Evolutionary conservation across 108 stramenopile species (phyloP), one percentile per base, ranked within the genome.

Genomic region (Fistulifera pelliculosa): DNA sequence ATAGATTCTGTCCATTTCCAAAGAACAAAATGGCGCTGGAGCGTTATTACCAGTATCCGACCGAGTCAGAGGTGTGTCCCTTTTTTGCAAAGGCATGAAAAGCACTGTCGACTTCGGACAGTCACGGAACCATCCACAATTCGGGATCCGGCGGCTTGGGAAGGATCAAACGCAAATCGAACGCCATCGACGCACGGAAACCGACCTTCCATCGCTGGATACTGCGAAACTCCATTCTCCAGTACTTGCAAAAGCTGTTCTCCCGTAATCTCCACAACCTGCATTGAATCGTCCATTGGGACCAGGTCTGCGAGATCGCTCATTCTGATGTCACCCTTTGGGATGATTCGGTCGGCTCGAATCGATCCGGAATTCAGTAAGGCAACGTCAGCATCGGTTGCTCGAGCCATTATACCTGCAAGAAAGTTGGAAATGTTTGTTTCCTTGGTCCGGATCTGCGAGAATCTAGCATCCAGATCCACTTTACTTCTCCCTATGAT

Each of bases 191-290:
- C 61, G 56, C 67, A 67, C 11, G 67, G 67, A 60, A 73, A 79
- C 16, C 71, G 57, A 24, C 79, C 79, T 27, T 80, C 79, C 27
- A 61, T 59, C 12, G 62, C 60, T 15, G 79, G 79, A 28, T 63
- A 73, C 44, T 70, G 50, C 27, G 54, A 56, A 7, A 80, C 79
- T 18, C 72, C 79, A 64, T 80, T 76, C 61, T 80, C 75, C n/a
- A 80, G 50, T 35, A 65, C 69, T 17, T 53, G 41, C 21, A 76
- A 6, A 12, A 80, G 41, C 51, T 58, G 49, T n/a, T 26, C 24
- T n/a, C 61, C 72, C 19, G 56, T 73, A 24, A 80, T 26, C 26
- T 64, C 62, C 8, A 76, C 41, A 31, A 70, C 55, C 11, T 43
- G 47, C 6, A 64, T 27, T 16, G 64, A 54, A 58, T 76, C 75